These are phyloP conservation scores for Spathaspora sp. DNA, from an alignment of 805 yeast genomes.

Conservation along the genomic window DNA sequence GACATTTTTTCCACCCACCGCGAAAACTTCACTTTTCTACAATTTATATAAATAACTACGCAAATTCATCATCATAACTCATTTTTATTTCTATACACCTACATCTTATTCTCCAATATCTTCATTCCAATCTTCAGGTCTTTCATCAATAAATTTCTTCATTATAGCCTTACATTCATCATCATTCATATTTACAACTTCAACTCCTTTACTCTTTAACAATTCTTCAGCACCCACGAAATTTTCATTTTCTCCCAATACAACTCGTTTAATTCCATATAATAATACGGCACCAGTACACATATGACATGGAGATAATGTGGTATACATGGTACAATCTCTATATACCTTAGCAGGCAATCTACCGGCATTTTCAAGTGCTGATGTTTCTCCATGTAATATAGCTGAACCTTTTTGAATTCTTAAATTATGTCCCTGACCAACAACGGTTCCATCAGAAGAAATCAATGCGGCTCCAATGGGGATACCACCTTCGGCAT, in stretches of 20 bases:
- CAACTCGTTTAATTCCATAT: constrained; percentile 85
- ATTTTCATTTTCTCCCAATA: constrained; percentile 82
- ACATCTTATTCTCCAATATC: constrained; percentile 56
- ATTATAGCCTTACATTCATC: constrained; percentile 65
- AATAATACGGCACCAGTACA: constrained; percentile 90
- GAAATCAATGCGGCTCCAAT: constrained; percentile 75
- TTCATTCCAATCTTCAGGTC: constrained; percentile 78
- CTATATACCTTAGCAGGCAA: constrained; percentile 75
- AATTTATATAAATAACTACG: no score
- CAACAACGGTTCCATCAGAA: constrained; percentile 76
- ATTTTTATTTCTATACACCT: not conserved
- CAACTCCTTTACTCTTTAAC: constrained; percentile 64
- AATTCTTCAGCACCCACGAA: constrained; percentile 82
- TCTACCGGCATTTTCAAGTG: constrained; percentile 89
- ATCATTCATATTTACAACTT: constrained; percentile 59
- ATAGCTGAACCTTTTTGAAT: constrained; percentile 81
- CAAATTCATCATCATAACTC: not conserved
- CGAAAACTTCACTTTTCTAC: not conserved
- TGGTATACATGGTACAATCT: constrained; percentile 86
- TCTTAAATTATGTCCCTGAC: constrained; percentile 88
- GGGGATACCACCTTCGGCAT: constrained; percentile 86
- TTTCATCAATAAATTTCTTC: constrained; percentile 72
- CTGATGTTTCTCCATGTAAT: constrained; percentile 88
- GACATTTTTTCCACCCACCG: not conserved
- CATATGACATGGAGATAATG: constrained; percentile 92